Base-by-base conservation (phyloP, 1,284 basidiomycete genomes). In the Singerocomus inundabilis region DNA sequence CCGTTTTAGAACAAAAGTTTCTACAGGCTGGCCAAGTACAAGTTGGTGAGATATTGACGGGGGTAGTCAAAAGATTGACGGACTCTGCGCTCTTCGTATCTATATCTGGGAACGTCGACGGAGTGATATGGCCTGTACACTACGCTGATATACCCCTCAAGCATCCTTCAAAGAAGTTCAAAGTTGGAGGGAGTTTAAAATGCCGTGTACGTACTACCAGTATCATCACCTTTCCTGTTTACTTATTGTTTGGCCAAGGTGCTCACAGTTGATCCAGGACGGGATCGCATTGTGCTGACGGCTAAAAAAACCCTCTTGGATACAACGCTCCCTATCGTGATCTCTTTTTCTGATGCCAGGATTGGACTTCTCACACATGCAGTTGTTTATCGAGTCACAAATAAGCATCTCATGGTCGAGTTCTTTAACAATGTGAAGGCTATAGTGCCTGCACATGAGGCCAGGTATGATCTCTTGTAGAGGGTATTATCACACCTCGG, bases 141-240 rank as follows among this genome's bases (percentile, higher is more conserved):
- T 99, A 93, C 69, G 92, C 97, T 29, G 95, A 98, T 66, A 94
- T 99, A 61, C 71, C 75, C 31, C 78, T 99, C 57, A 97, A 94
- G 64, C 90, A 97, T 63, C 94, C 94, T 24, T 84, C 92, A 57
- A 93, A 90, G 72, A 84, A 90, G 56, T 99, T 97, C 77, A 96
- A 93, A 67, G 74, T 80, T 13, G 95, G 93, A 28, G 77, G 80
- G 5, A 81, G 69, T 42, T 88, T 99, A 70, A 98, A 92, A 71
- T 95, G 93, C 57, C 76, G 90, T 48, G 91, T 93, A 70, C 25
- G 82, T 72, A 8, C 15, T 36, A 5, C 10, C 40, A 37, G 10
- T 32, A 6, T 10, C 34, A 47, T 44, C 36, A 2, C 25, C 10
- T 48, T 41, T 55, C 51, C 30, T 33, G 25, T 44, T 25, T 60